phyloP scores from a whole-genome alignment of 1,284 basidiomycete genomes.

The Retiboletus flavoniger region DNA sequence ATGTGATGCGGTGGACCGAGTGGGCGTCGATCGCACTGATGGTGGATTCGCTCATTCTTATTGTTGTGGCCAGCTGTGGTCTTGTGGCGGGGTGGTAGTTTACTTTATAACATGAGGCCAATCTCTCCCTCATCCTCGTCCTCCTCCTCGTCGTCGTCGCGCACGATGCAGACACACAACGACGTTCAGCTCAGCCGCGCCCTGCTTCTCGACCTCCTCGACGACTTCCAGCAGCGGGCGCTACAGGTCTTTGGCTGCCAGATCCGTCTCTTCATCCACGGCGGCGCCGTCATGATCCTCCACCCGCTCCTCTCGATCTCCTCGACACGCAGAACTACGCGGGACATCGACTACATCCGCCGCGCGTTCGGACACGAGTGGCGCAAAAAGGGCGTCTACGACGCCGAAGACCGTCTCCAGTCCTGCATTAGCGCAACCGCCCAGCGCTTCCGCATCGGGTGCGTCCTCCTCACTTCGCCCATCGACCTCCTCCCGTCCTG shows the following conservation, averaged over 20 bases:
- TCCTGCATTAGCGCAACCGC: conserved; percentile 59
- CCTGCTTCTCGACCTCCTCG: conserved; percentile 45
- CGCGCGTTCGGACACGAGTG: conserved; percentile 59
- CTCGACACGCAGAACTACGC: conserved; percentile 48
- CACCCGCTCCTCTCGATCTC: conserved; percentile 46
- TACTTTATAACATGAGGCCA: too few relatives aligned
- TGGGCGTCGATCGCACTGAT: conserved; percentile 69
- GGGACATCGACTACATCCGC: conserved; percentile 64
- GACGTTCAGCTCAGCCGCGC: conserved; percentile 35
- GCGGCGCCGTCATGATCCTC: conserved; percentile 68
- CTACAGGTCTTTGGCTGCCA: conserved; percentile 43
- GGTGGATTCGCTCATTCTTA: neutral
- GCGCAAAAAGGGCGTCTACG: conserved; percentile 43
- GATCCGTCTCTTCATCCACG: conserved; percentile 61
- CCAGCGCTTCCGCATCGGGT: conserved; percentile 47
- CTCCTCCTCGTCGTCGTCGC: neutral
- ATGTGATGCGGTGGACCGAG: conserved; percentile 69
- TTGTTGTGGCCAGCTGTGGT: too few relatives aligned
- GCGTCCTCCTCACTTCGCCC: neutral
- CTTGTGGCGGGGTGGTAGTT: too few relatives aligned
- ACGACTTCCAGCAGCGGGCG: conserved; percentile 50
- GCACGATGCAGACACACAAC: conserved; percentile 35
- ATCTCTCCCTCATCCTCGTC: too few relatives aligned
- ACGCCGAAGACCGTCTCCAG: conserved; percentile 52
- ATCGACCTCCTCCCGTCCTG: neutral